Base-by-base conservation (phyloP, 345 rosid genomes). In the Melastoma malabathricum region DNA sequence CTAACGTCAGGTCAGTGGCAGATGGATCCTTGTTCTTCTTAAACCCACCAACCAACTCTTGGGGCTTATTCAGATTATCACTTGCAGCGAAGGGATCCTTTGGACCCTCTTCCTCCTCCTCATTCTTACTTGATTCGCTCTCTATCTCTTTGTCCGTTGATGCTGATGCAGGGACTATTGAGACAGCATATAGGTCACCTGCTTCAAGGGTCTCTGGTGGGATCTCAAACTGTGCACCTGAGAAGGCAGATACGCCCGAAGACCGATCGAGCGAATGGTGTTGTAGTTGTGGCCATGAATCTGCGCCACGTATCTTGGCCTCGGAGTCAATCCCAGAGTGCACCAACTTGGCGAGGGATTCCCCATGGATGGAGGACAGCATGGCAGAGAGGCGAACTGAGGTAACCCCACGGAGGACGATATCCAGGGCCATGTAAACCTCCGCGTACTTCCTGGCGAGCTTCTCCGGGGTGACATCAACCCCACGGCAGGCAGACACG, bases 401-500 rank as follows among this genome's bases (percentile, higher is more conserved):
- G 61, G 97, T 88, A 22, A 81, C 97, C 10, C 99, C 97, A 2
- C 95, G 89, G 16, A 92, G 69, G 17, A 92, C 99, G 17, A 92
- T 92, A 47, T 92, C 97, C 17, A 92, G 72, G 7, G 99, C 99
- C 97, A 92, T 92, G 64, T 92, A 92, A 54, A 83, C 79, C 82
- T 92, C 99, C 1, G 97, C 95, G 53, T 92, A 92, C 56, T 85
- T 92, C 23, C 90, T 68, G 59, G 72, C 74, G 39, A 92, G 81
- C 76, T 92, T 92, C 70, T 87, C 99, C 3, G 97, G 95, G n/a
- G 94, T 88, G 39, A 92, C 99, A 18, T 84, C 99, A 4, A 92
- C 95, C 44, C 99, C 99, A n/a, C 97, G 95, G 68, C 99, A 92
- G 39, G 97, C 97, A 4, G 99, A 72, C 7, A 92, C 95, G 43